A percentile compares a stretch with the other conserved stretches of the same genome.
Evolutionary conservation across 2,329 filamentous ascomycete species (phyloP).

Genomic region (Ophiostoma sp.): DNA sequence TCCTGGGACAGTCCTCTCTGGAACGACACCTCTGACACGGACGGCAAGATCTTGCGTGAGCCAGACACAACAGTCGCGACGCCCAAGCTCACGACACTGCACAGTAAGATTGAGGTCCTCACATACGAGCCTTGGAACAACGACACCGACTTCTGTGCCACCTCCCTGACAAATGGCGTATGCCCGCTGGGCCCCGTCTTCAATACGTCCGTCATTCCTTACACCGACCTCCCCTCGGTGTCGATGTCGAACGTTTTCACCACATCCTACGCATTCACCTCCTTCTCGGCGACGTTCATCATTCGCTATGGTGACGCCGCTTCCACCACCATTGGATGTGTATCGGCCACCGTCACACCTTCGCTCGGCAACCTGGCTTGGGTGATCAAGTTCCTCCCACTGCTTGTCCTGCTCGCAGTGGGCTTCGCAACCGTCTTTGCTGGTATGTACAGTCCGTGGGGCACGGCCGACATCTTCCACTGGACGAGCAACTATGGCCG

Average conservation of each 20-base stretch:
- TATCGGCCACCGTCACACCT: conserved; percentile 81
- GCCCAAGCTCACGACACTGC: conserved; percentile 70
- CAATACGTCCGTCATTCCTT: conserved; percentile 38
- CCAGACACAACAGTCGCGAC: conserved; percentile 48
- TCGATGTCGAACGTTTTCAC: conserved; percentile 71
- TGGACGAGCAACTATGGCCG: conserved; percentile 98
- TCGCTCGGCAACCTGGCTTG: conserved; percentile 71
- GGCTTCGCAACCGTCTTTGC: conserved; percentile 81
- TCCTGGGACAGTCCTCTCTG: conserved; percentile 59
- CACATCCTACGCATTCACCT: conserved; percentile 84
- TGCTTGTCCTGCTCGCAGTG: conserved; percentile 75
- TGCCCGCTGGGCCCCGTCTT: conserved; percentile 81
- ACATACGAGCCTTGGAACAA: conserved; percentile 69
- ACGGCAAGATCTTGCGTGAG: conserved; percentile 75
- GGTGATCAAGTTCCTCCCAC: conserved; percentile 72
- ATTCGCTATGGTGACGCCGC: conserved; percentile 71
- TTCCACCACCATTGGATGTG: conserved; percentile 70
- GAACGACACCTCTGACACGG: conserved; percentile 58
- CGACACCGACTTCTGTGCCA: conserved; percentile 65
- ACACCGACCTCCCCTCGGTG: conserved; percentile 66
- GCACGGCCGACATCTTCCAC: conserved; percentile 82
- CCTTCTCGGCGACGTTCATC: conserved; percentile 70
- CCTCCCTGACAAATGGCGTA: conserved; percentile 56
- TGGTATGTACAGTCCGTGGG: conserved; percentile 90
- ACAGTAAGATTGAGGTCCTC: conserved; percentile 70